phyloP scores from a whole-genome alignment of 768 basidiomycete genomes.

The Mycena polygramma region DNA sequence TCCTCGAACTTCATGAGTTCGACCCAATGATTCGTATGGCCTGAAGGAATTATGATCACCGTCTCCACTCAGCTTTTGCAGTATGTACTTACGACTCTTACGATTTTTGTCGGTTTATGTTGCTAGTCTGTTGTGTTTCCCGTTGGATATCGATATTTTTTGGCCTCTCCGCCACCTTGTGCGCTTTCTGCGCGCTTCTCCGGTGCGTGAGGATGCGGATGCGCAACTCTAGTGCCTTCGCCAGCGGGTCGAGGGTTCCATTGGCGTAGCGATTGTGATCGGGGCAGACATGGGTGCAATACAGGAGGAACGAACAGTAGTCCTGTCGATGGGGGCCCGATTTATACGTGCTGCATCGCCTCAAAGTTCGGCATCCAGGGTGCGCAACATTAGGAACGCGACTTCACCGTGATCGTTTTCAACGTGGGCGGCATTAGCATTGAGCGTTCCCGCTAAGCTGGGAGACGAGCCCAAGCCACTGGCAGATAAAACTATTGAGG shows the following conservation, averaged over 20 bases:
- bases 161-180: background rate
- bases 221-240: background rate
- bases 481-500: too few species aligned
- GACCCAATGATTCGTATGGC: slow-evolving; percentile 35
- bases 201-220: slow-evolving; percentile 24
- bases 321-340: background rate
- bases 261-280: slow-evolving; percentile 15
- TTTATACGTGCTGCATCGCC: background rate
- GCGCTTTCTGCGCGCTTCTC: slow-evolving; percentile 1
- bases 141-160: too few species aligned
- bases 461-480: too few species aligned
- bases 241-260: background rate
- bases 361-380: background rate
- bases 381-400: background rate
- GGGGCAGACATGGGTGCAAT: background rate
- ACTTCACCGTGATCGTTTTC: too few species aligned
- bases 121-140: too few species aligned
- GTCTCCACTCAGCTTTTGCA: too few species aligned
- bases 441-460: too few species aligned
- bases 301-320: background rate
- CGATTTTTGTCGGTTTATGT: too few species aligned
- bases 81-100: too few species aligned
- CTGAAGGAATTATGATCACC: too few species aligned
- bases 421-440: too few species aligned
- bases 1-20: slow-evolving; percentile 26